Evolutionary conservation across 1,284 basidiomycete species (phyloP).

Genomic region (Stygiomarasmius scandens): DNA sequence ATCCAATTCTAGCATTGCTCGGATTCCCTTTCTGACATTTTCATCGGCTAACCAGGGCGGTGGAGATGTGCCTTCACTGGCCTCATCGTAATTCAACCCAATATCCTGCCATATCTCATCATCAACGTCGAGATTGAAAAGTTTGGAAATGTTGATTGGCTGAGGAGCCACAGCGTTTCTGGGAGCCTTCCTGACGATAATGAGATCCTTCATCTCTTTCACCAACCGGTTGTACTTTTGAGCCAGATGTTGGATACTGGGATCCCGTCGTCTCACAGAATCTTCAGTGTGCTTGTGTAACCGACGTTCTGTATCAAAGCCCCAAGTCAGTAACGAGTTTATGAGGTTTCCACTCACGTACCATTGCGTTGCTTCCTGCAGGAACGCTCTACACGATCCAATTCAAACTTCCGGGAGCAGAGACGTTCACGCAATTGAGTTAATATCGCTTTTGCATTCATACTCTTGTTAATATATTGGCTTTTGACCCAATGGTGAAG

Average conservation of each 20-base stretch:
- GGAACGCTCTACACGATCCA: constrained; percentile 7
- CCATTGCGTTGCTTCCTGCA: constrained; percentile 3
- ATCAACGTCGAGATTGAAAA: neutral
- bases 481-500: neutral
- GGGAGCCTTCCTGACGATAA: constrained; percentile 14
- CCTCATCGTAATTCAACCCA: neutral
- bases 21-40: constrained; percentile 7
- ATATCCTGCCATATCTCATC: neutral
- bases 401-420: constrained; percentile 8
- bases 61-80: neutral
- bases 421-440: neutral
- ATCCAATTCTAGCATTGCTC: constrained; percentile 2
- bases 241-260: constrained; percentile 3
- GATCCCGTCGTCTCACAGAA: constrained; percentile 4
- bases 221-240: constrained; percentile 1
- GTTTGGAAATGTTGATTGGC: constrained; percentile 3
- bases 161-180: constrained; percentile 14
- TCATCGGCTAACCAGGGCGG: constrained; percentile 10
- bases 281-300: neutral
- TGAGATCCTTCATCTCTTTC: constrained; percentile 1
- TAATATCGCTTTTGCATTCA: constrained; percentile 12
- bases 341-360: too few species aligned
- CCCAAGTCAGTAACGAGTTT: too few species aligned
- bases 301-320: neutral
- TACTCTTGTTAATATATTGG: neutral